Evolutionary conservation across 257 asterid species (phyloP), one percentile per base, ranked within the genome.

Genomic region (Thymus quinquecostatus): DNA sequence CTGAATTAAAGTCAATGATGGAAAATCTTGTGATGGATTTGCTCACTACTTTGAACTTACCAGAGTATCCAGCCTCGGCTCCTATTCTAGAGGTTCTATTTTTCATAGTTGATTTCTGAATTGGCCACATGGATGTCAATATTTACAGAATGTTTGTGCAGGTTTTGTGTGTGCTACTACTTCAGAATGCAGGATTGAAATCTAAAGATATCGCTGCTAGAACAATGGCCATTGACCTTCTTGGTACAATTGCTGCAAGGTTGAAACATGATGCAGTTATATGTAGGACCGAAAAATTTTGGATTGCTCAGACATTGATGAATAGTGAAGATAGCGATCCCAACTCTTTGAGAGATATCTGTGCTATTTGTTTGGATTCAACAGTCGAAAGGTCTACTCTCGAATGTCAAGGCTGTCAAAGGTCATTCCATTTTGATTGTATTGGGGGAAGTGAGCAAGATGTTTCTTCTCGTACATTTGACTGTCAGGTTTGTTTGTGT

Each of bases 161-260:
- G 99, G 99, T 95, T 82, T 84, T 95, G 66, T 92, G 98, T 56
- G 99, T 95, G 71, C 86, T 95, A 73, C 96, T 95, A 68, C 97
- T 95, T 72, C 97, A 95, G 79, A 95, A 95, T 87, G 97, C 97
- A 63, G 99, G 99, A 70, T 78, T 79, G 76, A 88, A 92, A 81
- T 92, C 99, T 29, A 95, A 95, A 83, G 99, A 95, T 77, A 83
- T 77, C 76, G 80, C 89, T 58, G 97, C 96, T 79, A 89, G 98
- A 57, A 87, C 96, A 47, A 88, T 95, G 97, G 97, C 98, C 82
- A 95, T 95, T 85, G 99, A 95, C 80, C 92, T 95, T 76, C 96
- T 95, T 81, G 99, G 99, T 60, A 89, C 97, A 50, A 87, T 95
- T 81, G 99, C 96, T 72, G 96, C 99, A 44, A 86, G 99, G 85